These are phyloP conservation scores for Penicillium coffeae DNA, from an alignment of 495 filamentous ascomycete genomes.

Conservation along the genomic window DNA sequence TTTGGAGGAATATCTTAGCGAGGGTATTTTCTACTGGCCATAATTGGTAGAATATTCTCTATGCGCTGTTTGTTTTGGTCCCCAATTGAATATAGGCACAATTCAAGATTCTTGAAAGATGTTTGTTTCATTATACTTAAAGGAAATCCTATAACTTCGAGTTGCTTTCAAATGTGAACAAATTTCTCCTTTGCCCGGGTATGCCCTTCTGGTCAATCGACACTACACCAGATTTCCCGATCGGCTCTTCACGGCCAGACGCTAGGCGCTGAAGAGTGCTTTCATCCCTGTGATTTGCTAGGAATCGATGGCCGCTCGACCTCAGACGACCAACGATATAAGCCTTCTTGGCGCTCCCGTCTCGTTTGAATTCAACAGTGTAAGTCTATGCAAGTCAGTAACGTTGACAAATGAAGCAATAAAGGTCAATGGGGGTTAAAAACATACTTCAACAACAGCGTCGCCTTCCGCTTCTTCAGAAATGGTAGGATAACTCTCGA, in stretches of 20 bases:
- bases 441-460: not conserved
- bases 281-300: constrained; percentile 46
- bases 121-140: no score
- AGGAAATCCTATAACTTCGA: not conserved
- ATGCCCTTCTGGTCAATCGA: not conserved
- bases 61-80: no score
- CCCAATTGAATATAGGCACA: no score
- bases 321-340: constrained; percentile 47
- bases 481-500: not conserved
- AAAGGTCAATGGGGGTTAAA: not conserved
- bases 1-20: no score
- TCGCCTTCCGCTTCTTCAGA: not conserved
- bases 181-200: no score
- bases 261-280: constrained; percentile 5
- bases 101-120: no score
- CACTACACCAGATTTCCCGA: not conserved
- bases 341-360: constrained; percentile 37
- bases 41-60: no score
- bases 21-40: no score
- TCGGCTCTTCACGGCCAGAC: not conserved
- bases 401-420: not conserved
- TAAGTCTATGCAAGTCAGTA: constrained; percentile 42
- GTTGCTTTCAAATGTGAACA: not conserved
- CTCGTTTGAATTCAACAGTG: constrained; percentile 48
- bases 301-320: constrained; percentile 40